Evolutionary conservation across 2,329 filamentous ascomycete genomes (phyloP).

Genomic region (Ascosphaera apis): DNA sequence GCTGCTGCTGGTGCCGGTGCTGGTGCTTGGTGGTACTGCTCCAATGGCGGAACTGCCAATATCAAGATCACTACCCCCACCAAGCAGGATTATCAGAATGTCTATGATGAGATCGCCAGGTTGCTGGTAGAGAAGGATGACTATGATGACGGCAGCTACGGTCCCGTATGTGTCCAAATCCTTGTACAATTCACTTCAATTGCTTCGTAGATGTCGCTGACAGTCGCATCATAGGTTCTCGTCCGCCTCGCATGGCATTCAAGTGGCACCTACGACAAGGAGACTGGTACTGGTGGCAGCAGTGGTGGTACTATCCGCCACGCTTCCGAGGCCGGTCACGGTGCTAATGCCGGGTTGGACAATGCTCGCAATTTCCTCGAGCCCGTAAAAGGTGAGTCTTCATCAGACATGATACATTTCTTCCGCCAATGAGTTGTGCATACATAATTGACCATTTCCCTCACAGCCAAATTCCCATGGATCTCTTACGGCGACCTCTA

Average conservation of each 20-base stretch:
- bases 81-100: slow-evolving; percentile 79
- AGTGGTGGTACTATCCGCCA: slow-evolving; percentile 98
- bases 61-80: slow-evolving; percentile 34
- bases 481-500: slow-evolving; percentile 92
- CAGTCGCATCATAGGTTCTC: slow-evolving; percentile 29
- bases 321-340: slow-evolving; percentile 66
- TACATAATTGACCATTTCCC: slow-evolving; percentile 4
- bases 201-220: background rate
- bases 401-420: slow-evolving; percentile 2
- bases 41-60: slow-evolving; percentile 25
- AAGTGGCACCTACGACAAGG: slow-evolving; percentile 75
- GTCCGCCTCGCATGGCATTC: slow-evolving; percentile 85
- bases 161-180: slow-evolving; percentile 33
- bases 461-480: slow-evolving; percentile 61
- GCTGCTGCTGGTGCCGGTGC: slow-evolving; percentile 37
- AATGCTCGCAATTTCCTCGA: slow-evolving; percentile 79
- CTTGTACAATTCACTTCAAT: background rate
- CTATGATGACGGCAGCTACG: slow-evolving; percentile 92
- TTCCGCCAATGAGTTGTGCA: background rate
- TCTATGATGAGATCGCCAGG: slow-evolving; percentile 70
- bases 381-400: slow-evolving; percentile 51
- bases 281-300: slow-evolving; percentile 71
- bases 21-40: slow-evolving; percentile 42
- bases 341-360: slow-evolving; percentile 78
- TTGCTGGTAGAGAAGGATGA: slow-evolving; percentile 71